Evolutionary conservation across 1,284 basidiomycete species (phyloP), one percentile per base, ranked within the genome.

Genomic region (Ganoderma lingzhi): DNA sequence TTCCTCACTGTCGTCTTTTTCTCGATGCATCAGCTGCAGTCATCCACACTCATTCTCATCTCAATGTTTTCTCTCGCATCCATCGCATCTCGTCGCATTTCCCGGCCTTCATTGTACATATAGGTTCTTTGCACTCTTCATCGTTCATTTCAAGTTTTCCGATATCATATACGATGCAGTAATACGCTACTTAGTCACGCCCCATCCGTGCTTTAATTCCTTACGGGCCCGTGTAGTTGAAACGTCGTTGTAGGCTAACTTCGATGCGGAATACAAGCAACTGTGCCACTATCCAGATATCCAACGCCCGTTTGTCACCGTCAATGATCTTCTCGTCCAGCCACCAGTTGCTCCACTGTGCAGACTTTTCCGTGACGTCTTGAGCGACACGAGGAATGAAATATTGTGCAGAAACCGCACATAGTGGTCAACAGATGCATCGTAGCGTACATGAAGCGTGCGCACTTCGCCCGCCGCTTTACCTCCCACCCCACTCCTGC

Each of bases 161-260:
- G n/a, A 48, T 68, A 68, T 15, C 59, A 12, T 68, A 68, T n/a
- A 35, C 35, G 48, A 55, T 61, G 58, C 51, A 60, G 56, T 68
- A 64, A 68, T 68, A 39, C 35, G 23, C 56, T 59, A 48, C 23
- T 61, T n/a, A 28, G 39, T 62, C 37, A 35, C 53, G 12, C 37
- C 30, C 6, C 28, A 56, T 6, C 35, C 37, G 35, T 37, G 44
- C 45, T 32, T 23, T 66, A 66, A 61, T 66, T 32, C 30, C 10
- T 23, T 37, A 41, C 35, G 23, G 53, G 53, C 53, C 32, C 53
- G 32, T 35, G 53, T 56, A 56, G 53, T 35, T 32, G 2, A 32
- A 32, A 56, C 53, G 53, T 41, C 30, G 53, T 41, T 62, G 60
- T 62, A 62, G 23, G 60, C 60, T 62, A 45, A 44, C 39, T 62